These are phyloP conservation scores for Eleusine indica DNA, from an alignment of 176 grass and related monocot species.

Conservation along the genomic window DNA sequence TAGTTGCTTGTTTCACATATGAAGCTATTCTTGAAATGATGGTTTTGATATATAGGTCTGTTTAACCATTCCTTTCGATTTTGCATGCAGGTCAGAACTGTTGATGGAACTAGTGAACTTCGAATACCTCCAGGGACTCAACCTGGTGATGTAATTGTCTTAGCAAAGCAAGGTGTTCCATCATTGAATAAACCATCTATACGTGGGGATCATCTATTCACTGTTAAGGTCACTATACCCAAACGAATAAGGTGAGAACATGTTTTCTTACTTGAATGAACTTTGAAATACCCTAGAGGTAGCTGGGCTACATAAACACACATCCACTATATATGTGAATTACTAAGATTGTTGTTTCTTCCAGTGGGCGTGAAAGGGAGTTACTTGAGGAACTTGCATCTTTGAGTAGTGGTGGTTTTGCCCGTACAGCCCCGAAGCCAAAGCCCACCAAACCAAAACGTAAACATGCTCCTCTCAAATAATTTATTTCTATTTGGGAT, in stretches of 20 bases:
- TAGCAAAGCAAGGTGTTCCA: conserved; percentile 91
- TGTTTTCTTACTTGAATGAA: conserved; percentile 26
- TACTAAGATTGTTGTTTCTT: conserved; percentile 35
- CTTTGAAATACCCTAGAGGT: background rate
- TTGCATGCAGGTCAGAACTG: conserved; percentile 75
- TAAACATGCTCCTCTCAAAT: conserved; percentile 34
- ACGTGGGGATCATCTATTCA: conserved; percentile 96
- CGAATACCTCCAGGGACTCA: conserved; percentile 95
- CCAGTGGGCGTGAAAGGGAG: conserved; percentile 72
- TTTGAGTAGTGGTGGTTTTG: conserved; percentile 52
- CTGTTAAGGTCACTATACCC: conserved; percentile 88
- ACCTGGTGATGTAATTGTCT: conserved; percentile 84
- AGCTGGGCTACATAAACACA: conserved; percentile 17
- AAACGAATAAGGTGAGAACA: conserved; percentile 78
- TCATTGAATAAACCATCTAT: conserved; percentile 87
- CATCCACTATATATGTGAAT: conserved; percentile 1
- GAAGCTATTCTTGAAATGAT: conserved; percentile 11
- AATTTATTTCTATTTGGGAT: conserved; percentile 29
- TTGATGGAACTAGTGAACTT: conserved; percentile 79
- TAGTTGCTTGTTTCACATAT: conserved; percentile 39
- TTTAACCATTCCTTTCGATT: conserved; percentile 29
- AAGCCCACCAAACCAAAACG: conserved; percentile 63
- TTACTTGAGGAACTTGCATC: conserved; percentile 93
- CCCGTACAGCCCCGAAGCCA: conserved; percentile 45
- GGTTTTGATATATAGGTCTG: conserved; percentile 14